Evolutionary conservation across 371 early-diverging fungal species (phyloP).

Genomic region (Actinomortierella ambigua): DNA sequence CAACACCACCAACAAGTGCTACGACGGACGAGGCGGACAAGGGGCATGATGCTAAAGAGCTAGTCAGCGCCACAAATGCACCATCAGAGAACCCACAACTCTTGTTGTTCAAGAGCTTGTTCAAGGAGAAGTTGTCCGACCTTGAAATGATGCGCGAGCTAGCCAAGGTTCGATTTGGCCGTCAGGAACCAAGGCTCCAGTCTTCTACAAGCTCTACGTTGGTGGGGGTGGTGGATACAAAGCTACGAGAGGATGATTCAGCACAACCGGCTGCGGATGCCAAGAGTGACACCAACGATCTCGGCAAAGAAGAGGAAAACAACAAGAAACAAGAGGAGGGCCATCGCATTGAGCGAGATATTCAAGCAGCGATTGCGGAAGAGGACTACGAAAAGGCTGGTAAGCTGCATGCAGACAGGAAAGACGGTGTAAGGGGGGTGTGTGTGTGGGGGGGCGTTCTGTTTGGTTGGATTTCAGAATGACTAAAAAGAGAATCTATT

Average conservation of each 20-base stretch:
- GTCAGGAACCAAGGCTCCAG: conserved; percentile 7
- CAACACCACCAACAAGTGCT: background rate
- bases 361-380: conserved; percentile 37
- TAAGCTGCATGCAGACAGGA: too few species aligned
- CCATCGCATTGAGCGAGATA: conserved; percentile 19
- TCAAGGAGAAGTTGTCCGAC: conserved; percentile 17
- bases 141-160: conserved; percentile 18
- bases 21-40: background rate
- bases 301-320: too few species aligned
- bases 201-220: too few species aligned
- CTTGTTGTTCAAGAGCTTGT: conserved; percentile 8
- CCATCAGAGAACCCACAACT: background rate
- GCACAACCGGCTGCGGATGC: too few species aligned
- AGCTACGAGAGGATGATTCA: too few species aligned
- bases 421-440: too few species aligned
- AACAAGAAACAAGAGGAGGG: too few species aligned
- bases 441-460: background rate
- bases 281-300: too few species aligned
- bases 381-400: conserved; percentile 41
- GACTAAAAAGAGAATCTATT: background rate
- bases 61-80: background rate
- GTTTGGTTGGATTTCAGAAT: background rate
- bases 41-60: too few species aligned
- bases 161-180: conserved; percentile 24
- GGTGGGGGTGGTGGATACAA: too few species aligned